Evolutionary conservation across 768 basidiomycete genomes (phyloP).

Genomic region (Hygrophorus russula): DNA sequence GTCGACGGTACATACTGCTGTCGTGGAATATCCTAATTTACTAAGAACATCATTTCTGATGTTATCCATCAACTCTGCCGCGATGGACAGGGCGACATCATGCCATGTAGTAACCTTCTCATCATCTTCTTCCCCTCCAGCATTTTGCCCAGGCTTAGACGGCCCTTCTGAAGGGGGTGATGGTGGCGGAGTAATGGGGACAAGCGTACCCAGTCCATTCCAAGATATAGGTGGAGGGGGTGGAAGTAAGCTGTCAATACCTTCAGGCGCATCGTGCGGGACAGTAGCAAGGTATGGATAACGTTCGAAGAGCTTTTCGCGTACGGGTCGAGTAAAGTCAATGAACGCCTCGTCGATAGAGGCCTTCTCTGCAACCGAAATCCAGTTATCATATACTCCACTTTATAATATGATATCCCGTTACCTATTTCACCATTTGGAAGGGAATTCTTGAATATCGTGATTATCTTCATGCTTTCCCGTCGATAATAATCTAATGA

Average conservation of each 20-base stretch:
- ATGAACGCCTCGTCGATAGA: conserved; percentile 97
- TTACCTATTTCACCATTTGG: conserved; percentile 76
- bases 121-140: conserved; percentile 19
- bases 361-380: conserved; percentile 64
- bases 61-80: conserved; percentile 75
- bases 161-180: conserved; percentile 11
- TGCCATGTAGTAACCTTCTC: conserved; percentile 57
- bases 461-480: conserved; percentile 82
- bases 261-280: conserved; percentile 57
- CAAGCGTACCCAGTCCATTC: conserved; percentile 46
- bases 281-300: conserved; percentile 69
- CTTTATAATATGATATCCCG: conserved; percentile 7
- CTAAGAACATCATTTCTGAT: conserved; percentile 56
- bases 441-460: conserved; percentile 69
- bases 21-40: conserved; percentile 85
- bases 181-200: conserved; percentile 36
- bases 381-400: neutral
- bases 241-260: conserved; percentile 70
- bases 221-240: conserved; percentile 56
- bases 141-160: too few relatives aligned
- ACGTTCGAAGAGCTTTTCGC: conserved; percentile 56
- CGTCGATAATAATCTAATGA: conserved; percentile 88
- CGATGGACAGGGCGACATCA: conserved; percentile 83
- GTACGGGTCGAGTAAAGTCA: conserved; percentile 78
- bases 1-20: conserved; percentile 50